Conservation (phyloP, 1,284 basidiomycete species). For the Ceratobasidium sp. region DNA sequence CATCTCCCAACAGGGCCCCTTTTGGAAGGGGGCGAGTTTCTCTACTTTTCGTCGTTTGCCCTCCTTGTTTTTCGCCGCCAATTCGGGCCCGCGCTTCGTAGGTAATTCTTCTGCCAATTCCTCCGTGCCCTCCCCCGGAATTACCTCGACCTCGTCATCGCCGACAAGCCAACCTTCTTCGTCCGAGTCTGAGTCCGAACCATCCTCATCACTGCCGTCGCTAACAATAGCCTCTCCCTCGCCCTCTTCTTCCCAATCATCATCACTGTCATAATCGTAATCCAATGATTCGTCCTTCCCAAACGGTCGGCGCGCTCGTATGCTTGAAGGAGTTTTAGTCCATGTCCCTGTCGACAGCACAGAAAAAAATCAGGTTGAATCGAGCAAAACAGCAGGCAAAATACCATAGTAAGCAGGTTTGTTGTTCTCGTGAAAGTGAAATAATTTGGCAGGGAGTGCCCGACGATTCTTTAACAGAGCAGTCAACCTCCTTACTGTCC, state of each 20-base stretch:
- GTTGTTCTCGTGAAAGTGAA: conserved; percentile 81
- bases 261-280: conserved; percentile 69
- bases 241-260: conserved; percentile 51
- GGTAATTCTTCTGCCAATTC: conserved; percentile 34
- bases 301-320: conserved; percentile 82
- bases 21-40: conserved; percentile 79
- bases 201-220: conserved; percentile 44
- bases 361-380: background rate
- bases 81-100: conserved; percentile 50
- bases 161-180: conserved; percentile 49
- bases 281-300: conserved; percentile 78
- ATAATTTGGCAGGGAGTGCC: conserved; percentile 75
- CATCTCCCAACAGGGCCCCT: conserved; percentile 82
- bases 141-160: conserved; percentile 49
- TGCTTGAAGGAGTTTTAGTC: conserved; percentile 77
- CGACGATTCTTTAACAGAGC: conserved; percentile 69
- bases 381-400: background rate
- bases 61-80: conserved; percentile 55
- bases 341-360: conserved; percentile 66
- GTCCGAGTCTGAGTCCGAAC: conserved; percentile 45
- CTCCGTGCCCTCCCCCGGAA: conserved; percentile 25
- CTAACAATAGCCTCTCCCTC: conserved; percentile 49
- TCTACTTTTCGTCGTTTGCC: conserved; percentile 76
- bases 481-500: conserved; percentile 69
- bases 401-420: conserved; percentile 85